These are phyloP conservation scores for Neurospora sp. DNA, from an alignment of 495 filamentous ascomycete species.

Conservation along the genomic window DNA sequence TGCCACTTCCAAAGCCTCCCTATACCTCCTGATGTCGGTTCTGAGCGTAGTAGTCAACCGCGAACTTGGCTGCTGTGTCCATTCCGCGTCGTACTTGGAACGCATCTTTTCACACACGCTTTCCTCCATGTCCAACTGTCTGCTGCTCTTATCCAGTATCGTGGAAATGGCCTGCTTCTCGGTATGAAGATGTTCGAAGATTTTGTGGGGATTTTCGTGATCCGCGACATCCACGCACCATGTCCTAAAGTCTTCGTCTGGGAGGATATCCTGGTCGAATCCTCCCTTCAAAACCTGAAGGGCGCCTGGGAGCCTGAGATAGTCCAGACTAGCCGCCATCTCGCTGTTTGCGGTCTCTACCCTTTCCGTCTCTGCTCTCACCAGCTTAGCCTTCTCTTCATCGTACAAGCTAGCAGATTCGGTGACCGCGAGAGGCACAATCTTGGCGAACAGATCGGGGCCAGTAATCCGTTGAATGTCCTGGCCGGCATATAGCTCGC, in stretches of 20 bases:
- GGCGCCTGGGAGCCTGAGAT: constrained; percentile 79
- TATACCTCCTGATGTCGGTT: constrained; percentile 76
- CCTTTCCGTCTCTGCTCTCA: constrained; percentile 86
- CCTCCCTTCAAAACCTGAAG: constrained; percentile 88
- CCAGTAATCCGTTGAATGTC: constrained; percentile 96
- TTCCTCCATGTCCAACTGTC: constrained; percentile 90
- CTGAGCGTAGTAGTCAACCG: constrained; percentile 79
- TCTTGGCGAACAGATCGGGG: constrained; percentile 92
- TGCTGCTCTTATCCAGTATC: constrained; percentile 66
- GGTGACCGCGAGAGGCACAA: constrained; percentile 92
- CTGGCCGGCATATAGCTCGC: constrained; percentile 91
- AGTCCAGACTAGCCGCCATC: constrained; percentile 91
- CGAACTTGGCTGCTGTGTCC: constrained; percentile 93
- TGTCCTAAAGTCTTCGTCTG: constrained; percentile 80
- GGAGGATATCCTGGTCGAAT: constrained; percentile 77
- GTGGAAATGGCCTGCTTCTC: constrained; percentile 64
- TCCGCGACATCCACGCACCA: constrained; percentile 91
- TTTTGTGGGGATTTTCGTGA: constrained; percentile 58
- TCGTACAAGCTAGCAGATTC: constrained; percentile 96
- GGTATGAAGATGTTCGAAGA: constrained; percentile 66
- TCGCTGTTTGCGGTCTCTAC: constrained; percentile 86
- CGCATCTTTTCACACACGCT: constrained; percentile 99
- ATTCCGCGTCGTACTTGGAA: constrained; percentile 89
- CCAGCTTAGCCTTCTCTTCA: constrained; percentile 94
- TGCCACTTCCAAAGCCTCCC: constrained; percentile 81